Evolutionary conservation across 306 rosid genomes (phyloP).

Genomic region (Prunus persica): Prunus_persica_NCBIv2 NC_034009.1:28186001-28186500

Average conservation of each 20-base stretch:
- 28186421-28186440: neutral
- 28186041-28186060: conserved; percentile 68
- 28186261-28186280: no score
- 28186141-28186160: conserved; percentile 41
- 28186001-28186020: neutral
- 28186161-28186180: conserved; percentile 46
- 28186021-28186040: conserved; percentile 30
- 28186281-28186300: neutral
- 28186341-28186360: neutral
- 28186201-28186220: neutral
- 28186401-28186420: neutral
- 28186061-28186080: conserved; percentile 31
- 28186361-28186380: conserved; percentile 13
- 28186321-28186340: neutral
- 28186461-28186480: neutral
- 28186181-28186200: conserved; percentile 36
- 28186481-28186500: neutral
- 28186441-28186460: neutral
- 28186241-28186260: neutral
- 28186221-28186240: conserved; percentile 1
- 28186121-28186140: conserved; percentile 33
- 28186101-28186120: conserved; percentile 28
- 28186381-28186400: neutral
- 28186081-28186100: conserved; percentile 48
- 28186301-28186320: neutral